Base-by-base conservation (phyloP, 148 eudicot genomes). In the Gaultheria prostrata region DNA sequence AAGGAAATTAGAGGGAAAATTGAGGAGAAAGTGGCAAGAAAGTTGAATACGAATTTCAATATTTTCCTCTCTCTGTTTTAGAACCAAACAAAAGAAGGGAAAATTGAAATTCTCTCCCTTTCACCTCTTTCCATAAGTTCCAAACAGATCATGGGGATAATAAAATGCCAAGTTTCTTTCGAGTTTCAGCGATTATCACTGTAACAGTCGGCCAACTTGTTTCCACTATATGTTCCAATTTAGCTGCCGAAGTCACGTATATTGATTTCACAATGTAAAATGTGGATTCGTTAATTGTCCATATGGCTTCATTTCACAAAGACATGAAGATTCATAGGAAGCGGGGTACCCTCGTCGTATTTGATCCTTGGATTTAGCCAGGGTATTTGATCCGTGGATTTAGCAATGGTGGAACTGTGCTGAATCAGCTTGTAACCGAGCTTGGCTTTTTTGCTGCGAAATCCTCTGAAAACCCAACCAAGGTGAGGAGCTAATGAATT, bases 361-460 rank as follows among this genome's bases (percentile, higher is more conserved):
- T 75, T 79, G 45, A n/a, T n/a, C 49, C 30, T 85, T 80, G 49
- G n/a, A n/a, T n/a, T n/a, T n/a, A 48, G 93, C 94, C 3, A 87
- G 80, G 84, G 93, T 97, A 67, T n/a, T 46, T 87, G n/a, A 9
- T 95, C 82, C 88, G 94, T 67, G 98, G 98, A 50, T 95, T 95
- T 83, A 95, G 98, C 87, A 95, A 95, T 82, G 98, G 98, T 13
- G 98, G 98, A 21, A 88, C 87, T 14, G 90, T 95, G 39, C 91
- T 95, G 17, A 95, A 95, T 84, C 98, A 95, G 90, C 83, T 95
- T 39, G 81, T 93, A 26, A 88, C 94, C 3, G 98, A 95, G 92
- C 91, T 94, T 63, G 87, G 87, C n/a, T n/a, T n/a, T n/a, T n/a
- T n/a, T n/a, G n/a, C n/a, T n/a, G n/a, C n/a, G n/a, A n/a, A n/a